Base-by-base conservation (phyloP, 208 protist genomes). In the Leptomonas seymouri region DNA sequence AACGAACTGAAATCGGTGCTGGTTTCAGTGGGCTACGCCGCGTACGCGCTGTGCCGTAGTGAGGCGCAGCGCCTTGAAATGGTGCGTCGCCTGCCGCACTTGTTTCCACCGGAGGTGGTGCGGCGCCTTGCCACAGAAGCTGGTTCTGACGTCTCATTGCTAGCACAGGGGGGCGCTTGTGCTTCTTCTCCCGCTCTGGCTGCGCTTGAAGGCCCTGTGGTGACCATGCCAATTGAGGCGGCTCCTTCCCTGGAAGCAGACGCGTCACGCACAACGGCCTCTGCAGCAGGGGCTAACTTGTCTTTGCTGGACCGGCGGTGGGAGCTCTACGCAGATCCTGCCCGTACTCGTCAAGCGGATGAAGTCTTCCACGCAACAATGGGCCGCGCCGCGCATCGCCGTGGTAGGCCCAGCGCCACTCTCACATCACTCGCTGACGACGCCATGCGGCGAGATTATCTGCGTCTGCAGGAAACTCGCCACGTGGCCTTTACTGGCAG, bases 51-150 rank as follows among this genome's bases (percentile, higher is more conserved):
- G 64, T 67, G 65, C 23, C 20, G 60, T 14, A 72, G 74, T 6
- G 41, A 65, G 23, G 74, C 81, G 56, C 60, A 54, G 36, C 65
- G 67, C 16, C 58, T 59, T 28, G 73, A 74, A 14, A 87, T 84
- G 34, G 59, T 94, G 16, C 74, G 70, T 14, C 36, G 82, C 23
- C 87, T 90, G 51, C 82, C 89, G 18, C 80, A 85, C 60, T 54
- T 84, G 3, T 93, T 95, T 73, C 86, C 86, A 15, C 78, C 78
- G 0, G 86, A 90, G 61, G 54, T 82, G 54, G 86, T 87, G 53
- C 68, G 65, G 0, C 44, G 60, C 27, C 31, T 91, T 16, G 80
- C 86, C 0, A 36, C 71, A 21, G 58, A 49, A 15, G 53, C 18
- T 14, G 30, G 61, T 49, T 36, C 6, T 39, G 49, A 45, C 42